Conservation (phyloP, 139 green algal species). For the Pycnococcus provasolii region DNA sequence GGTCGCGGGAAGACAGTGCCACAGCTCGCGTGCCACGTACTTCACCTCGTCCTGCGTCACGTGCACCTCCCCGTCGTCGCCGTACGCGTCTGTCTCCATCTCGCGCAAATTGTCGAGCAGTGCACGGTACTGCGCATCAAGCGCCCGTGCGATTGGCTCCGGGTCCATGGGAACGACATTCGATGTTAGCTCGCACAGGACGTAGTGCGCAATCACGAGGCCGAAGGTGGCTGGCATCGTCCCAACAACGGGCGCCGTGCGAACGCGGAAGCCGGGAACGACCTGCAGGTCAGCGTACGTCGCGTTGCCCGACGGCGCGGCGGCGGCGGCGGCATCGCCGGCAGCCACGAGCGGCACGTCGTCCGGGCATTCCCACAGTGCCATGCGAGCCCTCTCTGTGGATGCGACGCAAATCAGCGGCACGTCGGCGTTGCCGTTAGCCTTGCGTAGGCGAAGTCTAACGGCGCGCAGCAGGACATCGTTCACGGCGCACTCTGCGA, state of each 20-base stretch:
- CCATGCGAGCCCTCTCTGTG: neutral
- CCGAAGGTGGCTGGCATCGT: constrained; percentile 86
- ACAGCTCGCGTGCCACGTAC: constrained; percentile 38
- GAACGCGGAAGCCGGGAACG: constrained; percentile 86
- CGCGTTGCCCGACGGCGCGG: neutral
- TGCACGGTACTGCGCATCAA: constrained; percentile 35
- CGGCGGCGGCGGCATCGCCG: neutral
- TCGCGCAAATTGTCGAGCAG: constrained; percentile 55
- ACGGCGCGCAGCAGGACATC: constrained; percentile 79
- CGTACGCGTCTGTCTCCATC: constrained; percentile 41
- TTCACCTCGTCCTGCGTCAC: constrained; percentile 32
- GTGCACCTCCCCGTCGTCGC: neutral
- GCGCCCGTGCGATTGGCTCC: constrained; percentile 56
- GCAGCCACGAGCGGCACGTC: neutral
- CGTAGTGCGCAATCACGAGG: constrained; percentile 64
- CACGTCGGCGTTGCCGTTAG: constrained; percentile 53
- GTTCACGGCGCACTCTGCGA: constrained; percentile 51
- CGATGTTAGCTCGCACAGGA: constrained; percentile 70
- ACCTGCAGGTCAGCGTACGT: constrained; percentile 66
- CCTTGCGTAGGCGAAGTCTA: constrained; percentile 50
- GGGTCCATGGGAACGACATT: constrained; percentile 34
- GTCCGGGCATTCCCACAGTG: neutral
- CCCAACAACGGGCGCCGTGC: constrained; percentile 90
- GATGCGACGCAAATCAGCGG: constrained; percentile 40
- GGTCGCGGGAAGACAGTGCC: constrained; percentile 15